Conservation (phyloP, 1,284 basidiomycete species). For the Microbotryomycetes sp. region DNA sequence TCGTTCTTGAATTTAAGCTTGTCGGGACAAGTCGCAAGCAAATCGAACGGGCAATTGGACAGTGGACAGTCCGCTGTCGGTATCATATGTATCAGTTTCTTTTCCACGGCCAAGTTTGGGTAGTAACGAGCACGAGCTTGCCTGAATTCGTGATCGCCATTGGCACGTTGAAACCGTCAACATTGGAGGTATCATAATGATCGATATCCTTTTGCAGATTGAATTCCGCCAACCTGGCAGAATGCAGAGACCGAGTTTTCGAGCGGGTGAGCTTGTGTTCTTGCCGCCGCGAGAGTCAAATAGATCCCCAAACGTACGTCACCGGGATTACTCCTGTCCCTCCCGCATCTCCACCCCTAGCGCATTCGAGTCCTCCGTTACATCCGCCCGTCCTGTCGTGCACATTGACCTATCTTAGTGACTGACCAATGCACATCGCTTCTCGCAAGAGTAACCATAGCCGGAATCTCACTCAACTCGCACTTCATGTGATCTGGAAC, state of each 20-base stretch:
- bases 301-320: no score
- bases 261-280: no score
- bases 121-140: background rate
- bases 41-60: constrained; percentile 11
- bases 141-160: background rate
- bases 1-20: background rate
- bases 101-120: no score
- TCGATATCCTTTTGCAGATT: constrained; percentile 2
- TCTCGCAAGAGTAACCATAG: no score
- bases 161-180: constrained; percentile 7
- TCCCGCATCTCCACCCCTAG: background rate
- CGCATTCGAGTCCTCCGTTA: constrained; percentile 4
- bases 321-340: background rate
- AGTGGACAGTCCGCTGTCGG: constrained; percentile 1
- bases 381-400: background rate
- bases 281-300: no score
- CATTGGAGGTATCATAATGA: background rate
- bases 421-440: no score
- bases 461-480: no score
- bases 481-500: background rate
- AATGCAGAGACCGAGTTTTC: no score
- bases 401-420: no score
- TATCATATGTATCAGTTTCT: no score
- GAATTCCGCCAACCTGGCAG: constrained; percentile 7
- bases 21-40: background rate